Base-by-base conservation (phyloP, 1,284 basidiomycete species). In the Singerocomus rubriflavus region DNA sequence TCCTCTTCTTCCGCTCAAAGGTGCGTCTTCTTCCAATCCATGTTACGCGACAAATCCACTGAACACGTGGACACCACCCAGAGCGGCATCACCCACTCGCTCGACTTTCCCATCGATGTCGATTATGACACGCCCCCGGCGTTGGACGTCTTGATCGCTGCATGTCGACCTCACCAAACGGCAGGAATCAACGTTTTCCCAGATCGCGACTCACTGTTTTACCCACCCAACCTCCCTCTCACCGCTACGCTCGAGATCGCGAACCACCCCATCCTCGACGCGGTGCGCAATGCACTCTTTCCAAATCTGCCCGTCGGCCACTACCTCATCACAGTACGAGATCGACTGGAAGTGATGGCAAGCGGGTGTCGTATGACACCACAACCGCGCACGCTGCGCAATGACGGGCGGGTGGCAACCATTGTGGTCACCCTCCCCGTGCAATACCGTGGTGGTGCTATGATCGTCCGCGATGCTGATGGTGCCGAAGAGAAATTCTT, bases 71-170 rank as follows among this genome's bases (percentile, higher is more conserved):
- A 46, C 33, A 17, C 59, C 40, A 44, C 36, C 46, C 36, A 91
- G 88, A 84, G 82, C 57, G 86, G 84, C 29, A 85, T 88, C 52
- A 85, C 85, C 0, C 85, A 91, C 63, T 84, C 87, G 6, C 74
- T 91, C 26, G 85, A 89, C 64, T 90, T 90, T 62, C 88, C 88
- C 5, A 81, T 90, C 57, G 85, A 90, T 60, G 77, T 87, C 45
- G 82, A 84, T 57, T 81, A 84, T 57, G 82, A 81, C 63, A 78
- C 83, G 16, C 88, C 88, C 25, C 86, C 87, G 5, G 81, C 86
- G n/a, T 77, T 90, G 51, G 87, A 91, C 59, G 85, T 88, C 44
- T 77, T 91, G 61, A 80, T 89, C 56, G 81, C 81, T 12, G 77
- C 86, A n/a, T 90, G 86, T 67, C 74, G 78, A 60, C 83, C 84